A percentile compares a stretch with the other conserved stretches of the same genome.
Evolutionary conservation across 352 stramenopile species (phyloP).

Genomic region (Pelagophyceae sp.): DNA sequence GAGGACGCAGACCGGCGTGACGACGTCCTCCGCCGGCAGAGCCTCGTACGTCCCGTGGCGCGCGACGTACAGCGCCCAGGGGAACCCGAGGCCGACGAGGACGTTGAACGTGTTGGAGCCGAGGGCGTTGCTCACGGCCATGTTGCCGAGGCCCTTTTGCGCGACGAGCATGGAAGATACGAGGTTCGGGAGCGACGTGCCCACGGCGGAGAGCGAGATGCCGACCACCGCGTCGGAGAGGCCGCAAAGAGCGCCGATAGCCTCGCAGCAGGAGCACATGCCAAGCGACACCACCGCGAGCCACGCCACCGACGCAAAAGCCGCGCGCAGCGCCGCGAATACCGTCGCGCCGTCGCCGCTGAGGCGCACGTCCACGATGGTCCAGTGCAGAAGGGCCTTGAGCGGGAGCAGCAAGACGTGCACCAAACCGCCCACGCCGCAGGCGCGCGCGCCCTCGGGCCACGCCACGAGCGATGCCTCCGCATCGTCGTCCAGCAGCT

Average conservation of each 20-base stretch:
- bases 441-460: not conserved
- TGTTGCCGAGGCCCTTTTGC: slow-evolving; percentile 45
- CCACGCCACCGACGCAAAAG: slow-evolving; percentile 26
- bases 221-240: slow-evolving; percentile 40
- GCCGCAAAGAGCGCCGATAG: slow-evolving; percentile 36
- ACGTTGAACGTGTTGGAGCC: slow-evolving; percentile 70
- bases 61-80: slow-evolving; percentile 53
- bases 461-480: slow-evolving; percentile 5
- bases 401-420: slow-evolving; percentile 8
- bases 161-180: slow-evolving; percentile 40
- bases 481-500: not conserved
- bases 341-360: not conserved
- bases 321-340: not conserved
- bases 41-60: not conserved
- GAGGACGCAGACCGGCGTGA: slow-evolving; percentile 23
- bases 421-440: not conserved
- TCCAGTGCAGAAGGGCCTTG: not conserved
- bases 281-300: slow-evolving; percentile 26
- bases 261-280: slow-evolving; percentile 22
- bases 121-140: slow-evolving; percentile 62
- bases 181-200: slow-evolving; percentile 40
- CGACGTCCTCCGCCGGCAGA: slow-evolving; percentile 22
- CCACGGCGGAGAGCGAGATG: slow-evolving; percentile 39
- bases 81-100: slow-evolving; percentile 55
- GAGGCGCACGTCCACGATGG: slow-evolving; percentile 5